Base-by-base conservation (phyloP, 768 basidiomycete genomes). In the Pulveroboletus sp. region DNA sequence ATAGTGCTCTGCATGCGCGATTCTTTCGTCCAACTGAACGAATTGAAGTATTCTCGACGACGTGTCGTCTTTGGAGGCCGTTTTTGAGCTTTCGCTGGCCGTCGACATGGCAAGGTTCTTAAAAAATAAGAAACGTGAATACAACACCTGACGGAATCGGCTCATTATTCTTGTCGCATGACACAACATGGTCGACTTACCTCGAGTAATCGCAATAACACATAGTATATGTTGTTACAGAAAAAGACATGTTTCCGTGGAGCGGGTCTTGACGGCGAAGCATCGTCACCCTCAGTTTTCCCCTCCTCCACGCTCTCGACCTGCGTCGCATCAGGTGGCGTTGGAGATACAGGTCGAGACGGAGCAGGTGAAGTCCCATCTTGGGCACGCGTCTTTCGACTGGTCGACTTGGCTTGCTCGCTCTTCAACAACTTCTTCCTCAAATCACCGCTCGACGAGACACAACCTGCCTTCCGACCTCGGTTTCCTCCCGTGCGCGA, bases 161-260 rank as follows among this genome's bases (percentile, higher is more conserved):
- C n/a, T 18, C 42, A 33, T 54, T 45, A 54, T 45, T 33, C 30
- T 7, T 50, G 32, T 53, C 38, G 24, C 26, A 17, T 27, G 2
- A 31, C 8, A 11, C 14, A 17, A 13, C 14, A 35, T 11, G n/a
- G 2, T 8, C 14, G 10, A 66, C 84, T 42, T 51, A 93, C 95
- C 83, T 97, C 88, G 37, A 97, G 67, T 43, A 94, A 72, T 31
- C 95, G 81, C 59, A 98, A 69, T 21, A 97, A 70, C 9, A 81
- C 80, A 72, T 97, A 99, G 62, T 91, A 91, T 21, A 83, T 76
- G 17, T 89, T 92, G 69, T 96, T 97, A 51, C 84, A 83, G 69
- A 91, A 97, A 70, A 97, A 93, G 32, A 82, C 77, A 40, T 68
- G 72, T 48, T 78, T 76, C 43, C 77, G 76, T 49, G 80, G 65